Conservation (phyloP, 768 basidiomycete species). For the Tulasnella calospora region DNA sequence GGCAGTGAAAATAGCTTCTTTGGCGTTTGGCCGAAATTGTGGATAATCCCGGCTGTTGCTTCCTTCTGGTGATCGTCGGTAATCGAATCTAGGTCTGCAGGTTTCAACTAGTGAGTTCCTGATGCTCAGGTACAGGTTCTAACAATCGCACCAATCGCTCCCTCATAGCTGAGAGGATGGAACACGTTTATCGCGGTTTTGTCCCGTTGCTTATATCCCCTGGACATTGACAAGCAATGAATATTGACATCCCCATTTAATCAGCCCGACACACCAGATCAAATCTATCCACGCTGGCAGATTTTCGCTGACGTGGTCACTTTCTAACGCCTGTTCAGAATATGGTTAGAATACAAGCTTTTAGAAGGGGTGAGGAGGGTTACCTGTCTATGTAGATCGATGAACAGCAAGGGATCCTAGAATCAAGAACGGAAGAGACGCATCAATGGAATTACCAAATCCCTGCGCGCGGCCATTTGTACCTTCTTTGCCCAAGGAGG, state of each 20-base stretch:
- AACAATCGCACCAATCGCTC: slow-evolving; percentile 60
- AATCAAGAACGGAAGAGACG: background rate
- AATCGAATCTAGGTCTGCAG: slow-evolving; percentile 75
- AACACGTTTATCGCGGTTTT: slow-evolving; percentile 73
- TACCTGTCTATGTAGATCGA: slow-evolving; percentile 70
- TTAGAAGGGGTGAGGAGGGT: slow-evolving; percentile 27
- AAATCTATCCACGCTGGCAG: slow-evolving; percentile 90
- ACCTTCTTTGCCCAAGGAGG: slow-evolving; percentile 78
- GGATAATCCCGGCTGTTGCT: slow-evolving; percentile 91
- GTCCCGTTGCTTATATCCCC: slow-evolving; percentile 79
- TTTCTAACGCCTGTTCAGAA: slow-evolving; percentile 70
- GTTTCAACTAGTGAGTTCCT: background rate
- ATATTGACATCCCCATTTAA: background rate
- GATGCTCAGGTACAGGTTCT: background rate
- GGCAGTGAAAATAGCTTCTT: slow-evolving; percentile 71
- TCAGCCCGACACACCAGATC: slow-evolving; percentile 50
- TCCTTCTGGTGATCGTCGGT: slow-evolving; percentile 81
- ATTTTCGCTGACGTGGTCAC: slow-evolving; percentile 75
- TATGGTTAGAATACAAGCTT: background rate
- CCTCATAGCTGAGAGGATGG: slow-evolving; percentile 91
- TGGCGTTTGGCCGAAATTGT: slow-evolving; percentile 94
- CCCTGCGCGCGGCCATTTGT: background rate
- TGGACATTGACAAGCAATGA: background rate
- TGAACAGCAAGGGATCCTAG: slow-evolving; percentile 75
- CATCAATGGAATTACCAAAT: background rate